These are phyloP conservation scores for Wickerhamiella galacta DNA, from an alignment of 805 yeast species.

Conservation along the genomic window DNA sequence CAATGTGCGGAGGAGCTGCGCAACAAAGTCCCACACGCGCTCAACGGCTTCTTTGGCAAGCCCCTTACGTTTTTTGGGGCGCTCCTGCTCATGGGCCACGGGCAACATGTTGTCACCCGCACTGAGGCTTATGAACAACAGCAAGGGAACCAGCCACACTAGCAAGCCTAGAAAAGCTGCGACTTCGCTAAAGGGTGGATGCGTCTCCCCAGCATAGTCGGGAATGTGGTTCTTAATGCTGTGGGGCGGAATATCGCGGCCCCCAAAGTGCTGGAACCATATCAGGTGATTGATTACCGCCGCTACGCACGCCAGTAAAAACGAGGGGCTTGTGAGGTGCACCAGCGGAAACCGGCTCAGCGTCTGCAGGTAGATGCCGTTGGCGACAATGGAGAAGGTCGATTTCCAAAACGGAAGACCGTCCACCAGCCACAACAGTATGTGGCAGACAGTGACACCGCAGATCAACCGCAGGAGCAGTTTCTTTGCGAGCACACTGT, in stretches of 20 bases:
- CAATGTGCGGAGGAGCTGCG: background rate
- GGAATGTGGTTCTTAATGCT: constrained; percentile 26
- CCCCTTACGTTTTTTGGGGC: constrained; percentile 9
- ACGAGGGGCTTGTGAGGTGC: constrained; percentile 50
- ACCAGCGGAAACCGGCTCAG: constrained; percentile 73
- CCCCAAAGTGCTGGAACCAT: constrained; percentile 80
- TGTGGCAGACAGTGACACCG: constrained; percentile 36
- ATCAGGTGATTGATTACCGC: constrained; percentile 69
- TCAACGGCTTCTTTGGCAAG: constrained; percentile 11
- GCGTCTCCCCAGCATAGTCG: constrained; percentile 44
- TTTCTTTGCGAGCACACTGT: constrained; percentile 67
- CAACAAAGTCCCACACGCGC: constrained; percentile 2
- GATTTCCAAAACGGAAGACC: constrained; percentile 60
- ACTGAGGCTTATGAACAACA: constrained; percentile 76
- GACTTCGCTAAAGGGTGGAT: constrained; percentile 74
- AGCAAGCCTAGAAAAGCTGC: constrained; percentile 91
- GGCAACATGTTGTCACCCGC: constrained; percentile 87
- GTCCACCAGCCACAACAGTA: constrained; percentile 53
- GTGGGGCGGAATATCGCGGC: constrained; percentile 45
- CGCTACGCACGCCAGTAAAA: constrained; percentile 51
- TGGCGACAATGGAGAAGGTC: constrained; percentile 50
- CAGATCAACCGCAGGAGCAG: constrained; percentile 49
- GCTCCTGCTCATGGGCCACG: constrained; percentile 14
- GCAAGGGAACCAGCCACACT: constrained; percentile 88
- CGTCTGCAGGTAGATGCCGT: constrained; percentile 60